Conservation (phyloP, 2,329 filamentous ascomycete species). For the Cercospora sojina region DNA sequence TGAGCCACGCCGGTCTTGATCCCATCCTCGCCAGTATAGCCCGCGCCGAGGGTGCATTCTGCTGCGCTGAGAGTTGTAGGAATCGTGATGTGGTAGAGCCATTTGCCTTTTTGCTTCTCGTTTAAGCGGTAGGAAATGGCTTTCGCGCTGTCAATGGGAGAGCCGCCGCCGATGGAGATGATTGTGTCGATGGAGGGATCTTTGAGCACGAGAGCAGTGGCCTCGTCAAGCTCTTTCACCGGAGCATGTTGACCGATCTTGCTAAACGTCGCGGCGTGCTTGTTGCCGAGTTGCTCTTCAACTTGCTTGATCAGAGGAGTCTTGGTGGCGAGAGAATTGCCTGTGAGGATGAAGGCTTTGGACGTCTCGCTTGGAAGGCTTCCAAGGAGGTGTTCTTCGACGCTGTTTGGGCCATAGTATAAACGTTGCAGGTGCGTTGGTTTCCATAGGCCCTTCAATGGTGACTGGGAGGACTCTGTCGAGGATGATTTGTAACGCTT, state of each 20-base stretch:
- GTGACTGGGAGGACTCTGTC: constrained; percentile 44
- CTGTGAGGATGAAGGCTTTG: constrained; percentile 60
- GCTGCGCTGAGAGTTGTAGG: constrained; percentile 53
- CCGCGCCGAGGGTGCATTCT: constrained; percentile 56
- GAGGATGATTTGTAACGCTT: constrained; percentile 41
- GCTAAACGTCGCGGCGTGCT: constrained; percentile 57
- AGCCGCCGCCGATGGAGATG: constrained; percentile 56
- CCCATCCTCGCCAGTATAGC: constrained; percentile 52
- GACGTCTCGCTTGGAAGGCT: constrained; percentile 47
- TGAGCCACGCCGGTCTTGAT: constrained; percentile 49
- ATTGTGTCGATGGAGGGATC: constrained; percentile 54
- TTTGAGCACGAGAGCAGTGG: constrained; percentile 48
- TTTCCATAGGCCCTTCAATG: constrained; percentile 52
- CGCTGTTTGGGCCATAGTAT: constrained; percentile 51
- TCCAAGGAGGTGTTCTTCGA: constrained; percentile 48
- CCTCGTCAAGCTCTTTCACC: constrained; percentile 54
- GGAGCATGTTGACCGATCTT: constrained; percentile 58
- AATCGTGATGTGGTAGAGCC: constrained; percentile 50
- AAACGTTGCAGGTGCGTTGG: constrained; percentile 52
- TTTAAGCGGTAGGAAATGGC: constrained; percentile 48
- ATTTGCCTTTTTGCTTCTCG: constrained; percentile 40
- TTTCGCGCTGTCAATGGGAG: constrained; percentile 55
- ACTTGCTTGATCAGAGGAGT: constrained; percentile 54
- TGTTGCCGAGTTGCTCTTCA: constrained; percentile 49
- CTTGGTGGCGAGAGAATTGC: constrained; percentile 54